These are phyloP conservation scores for Plasmodium sp. DNA, from an alignment of 169 alveolate species.

Conservation along the genomic window DNA sequence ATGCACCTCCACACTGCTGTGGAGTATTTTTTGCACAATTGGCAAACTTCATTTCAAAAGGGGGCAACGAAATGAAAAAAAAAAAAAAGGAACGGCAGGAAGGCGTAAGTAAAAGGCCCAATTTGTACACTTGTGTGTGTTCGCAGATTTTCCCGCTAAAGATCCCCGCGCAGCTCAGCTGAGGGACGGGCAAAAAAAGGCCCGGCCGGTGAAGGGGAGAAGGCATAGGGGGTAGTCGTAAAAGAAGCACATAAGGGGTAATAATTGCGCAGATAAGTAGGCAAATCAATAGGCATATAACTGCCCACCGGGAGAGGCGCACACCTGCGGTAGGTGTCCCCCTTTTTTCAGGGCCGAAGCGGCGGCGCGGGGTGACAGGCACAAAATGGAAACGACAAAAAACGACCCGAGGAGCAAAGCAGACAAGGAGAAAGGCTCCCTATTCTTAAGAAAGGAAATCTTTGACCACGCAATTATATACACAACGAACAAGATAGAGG, in stretches of 20 bases:
- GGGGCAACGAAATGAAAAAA: neutral
- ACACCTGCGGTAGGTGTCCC: neutral
- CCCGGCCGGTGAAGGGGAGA: neutral
- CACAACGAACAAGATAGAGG: slow-evolving; percentile 43
- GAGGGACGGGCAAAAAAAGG: neutral
- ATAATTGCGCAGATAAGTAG: neutral
- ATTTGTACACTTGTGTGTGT: neutral
- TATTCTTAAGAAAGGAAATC: slow-evolving; percentile 64
- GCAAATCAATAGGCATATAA: neutral
- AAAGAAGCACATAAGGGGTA: neutral
- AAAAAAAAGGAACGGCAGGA: neutral
- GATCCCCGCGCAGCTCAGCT: neutral
- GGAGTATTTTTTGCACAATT: neutral
- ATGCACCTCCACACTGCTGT: neutral
- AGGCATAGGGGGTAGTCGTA: neutral
- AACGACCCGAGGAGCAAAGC: neutral
- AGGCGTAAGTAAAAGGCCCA: neutral
- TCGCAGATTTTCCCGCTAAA: neutral
- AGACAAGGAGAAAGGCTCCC: neutral
- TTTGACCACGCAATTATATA: slow-evolving; percentile 69
- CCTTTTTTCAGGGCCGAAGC: neutral
- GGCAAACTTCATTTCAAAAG: neutral
- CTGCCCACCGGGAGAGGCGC: neutral
- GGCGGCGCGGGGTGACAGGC: too few relatives aligned
- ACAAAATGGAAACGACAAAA: neutral